Conservation (phyloP, 257 asterid species). For the Euphrasia confusa region DNA sequence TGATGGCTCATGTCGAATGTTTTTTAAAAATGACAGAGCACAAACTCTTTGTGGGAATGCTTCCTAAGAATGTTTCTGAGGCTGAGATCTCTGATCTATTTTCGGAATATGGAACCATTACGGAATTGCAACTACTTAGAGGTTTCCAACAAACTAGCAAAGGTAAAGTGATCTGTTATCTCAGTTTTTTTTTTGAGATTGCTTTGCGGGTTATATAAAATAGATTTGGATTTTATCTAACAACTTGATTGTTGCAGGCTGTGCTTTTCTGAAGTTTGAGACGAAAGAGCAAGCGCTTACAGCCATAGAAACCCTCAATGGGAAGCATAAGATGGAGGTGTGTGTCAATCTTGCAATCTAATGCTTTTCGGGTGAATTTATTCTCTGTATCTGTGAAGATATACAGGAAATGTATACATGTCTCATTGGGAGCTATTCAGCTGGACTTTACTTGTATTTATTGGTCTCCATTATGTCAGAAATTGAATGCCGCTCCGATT, state of each 20-base stretch:
- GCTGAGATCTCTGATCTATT: conserved; percentile 72
- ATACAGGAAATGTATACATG: neutral
- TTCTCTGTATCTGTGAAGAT: neutral
- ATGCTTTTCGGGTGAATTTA: neutral
- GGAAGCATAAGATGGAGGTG: conserved; percentile 97
- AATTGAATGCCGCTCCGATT: no score
- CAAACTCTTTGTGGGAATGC: conserved; percentile 96
- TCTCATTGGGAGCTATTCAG: neutral
- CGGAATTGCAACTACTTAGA: conserved; percentile 80
- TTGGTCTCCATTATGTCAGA: neutral
- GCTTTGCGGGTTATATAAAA: neutral
- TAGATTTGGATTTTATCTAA: neutral
- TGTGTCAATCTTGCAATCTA: conserved; percentile 43
- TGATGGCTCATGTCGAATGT: conserved; percentile 9
- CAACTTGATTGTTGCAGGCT: conserved; percentile 45
- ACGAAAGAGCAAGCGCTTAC: conserved; percentile 86
- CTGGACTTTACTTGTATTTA: no score
- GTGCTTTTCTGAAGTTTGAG: conserved; percentile 92
- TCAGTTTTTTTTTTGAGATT: conserved; percentile 28
- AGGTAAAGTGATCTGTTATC: conserved; percentile 43
- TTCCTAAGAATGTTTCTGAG: conserved; percentile 83
- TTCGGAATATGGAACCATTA: conserved; percentile 78
- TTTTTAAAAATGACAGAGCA: conserved; percentile 53
- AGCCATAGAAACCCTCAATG: conserved; percentile 83
- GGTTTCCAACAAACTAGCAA: conserved; percentile 92